phyloP scores from a whole-genome alignment of 495 filamentous ascomycete species.

The Hypoxylon lienhwacheense region DNA sequence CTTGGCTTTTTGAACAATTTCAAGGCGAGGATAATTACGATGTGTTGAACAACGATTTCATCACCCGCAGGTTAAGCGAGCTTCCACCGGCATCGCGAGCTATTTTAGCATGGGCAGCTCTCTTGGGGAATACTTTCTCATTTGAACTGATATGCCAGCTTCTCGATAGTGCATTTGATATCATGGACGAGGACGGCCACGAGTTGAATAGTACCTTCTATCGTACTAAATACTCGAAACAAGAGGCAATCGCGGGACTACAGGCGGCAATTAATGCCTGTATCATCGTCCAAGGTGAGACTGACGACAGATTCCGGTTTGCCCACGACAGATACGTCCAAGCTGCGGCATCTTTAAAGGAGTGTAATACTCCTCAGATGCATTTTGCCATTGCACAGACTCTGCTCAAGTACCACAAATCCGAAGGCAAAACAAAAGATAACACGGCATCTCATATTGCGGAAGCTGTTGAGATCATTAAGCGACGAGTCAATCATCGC shows the following conservation, averaged over 20 bases:
- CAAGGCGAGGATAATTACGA: constrained; percentile 73
- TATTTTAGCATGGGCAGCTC: constrained; percentile 84
- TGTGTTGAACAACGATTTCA: constrained; percentile 77
- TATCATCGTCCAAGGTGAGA: constrained; percentile 71
- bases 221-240: constrained; percentile 39
- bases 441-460: constrained; percentile 75
- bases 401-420: constrained; percentile 67
- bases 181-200: constrained; percentile 44
- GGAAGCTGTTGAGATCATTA: constrained; percentile 71
- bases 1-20: constrained; percentile 80
- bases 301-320: constrained; percentile 76
- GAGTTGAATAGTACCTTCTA: constrained; percentile 25
- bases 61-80: constrained; percentile 73
- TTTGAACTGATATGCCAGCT: constrained; percentile 79
- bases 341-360: constrained; percentile 68
- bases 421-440: constrained; percentile 61
- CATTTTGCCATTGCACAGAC: constrained; percentile 83
- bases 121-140: constrained; percentile 77
- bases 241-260: constrained; percentile 71
- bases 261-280: constrained; percentile 76
- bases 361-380: constrained; percentile 75
- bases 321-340: constrained; percentile 81
- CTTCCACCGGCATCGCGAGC: constrained; percentile 68
- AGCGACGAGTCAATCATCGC: constrained; percentile 58
- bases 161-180: constrained; percentile 67